Conservation (phyloP, 2,329 filamentous ascomycete species). For the Stromatinia cepivora region DNA sequence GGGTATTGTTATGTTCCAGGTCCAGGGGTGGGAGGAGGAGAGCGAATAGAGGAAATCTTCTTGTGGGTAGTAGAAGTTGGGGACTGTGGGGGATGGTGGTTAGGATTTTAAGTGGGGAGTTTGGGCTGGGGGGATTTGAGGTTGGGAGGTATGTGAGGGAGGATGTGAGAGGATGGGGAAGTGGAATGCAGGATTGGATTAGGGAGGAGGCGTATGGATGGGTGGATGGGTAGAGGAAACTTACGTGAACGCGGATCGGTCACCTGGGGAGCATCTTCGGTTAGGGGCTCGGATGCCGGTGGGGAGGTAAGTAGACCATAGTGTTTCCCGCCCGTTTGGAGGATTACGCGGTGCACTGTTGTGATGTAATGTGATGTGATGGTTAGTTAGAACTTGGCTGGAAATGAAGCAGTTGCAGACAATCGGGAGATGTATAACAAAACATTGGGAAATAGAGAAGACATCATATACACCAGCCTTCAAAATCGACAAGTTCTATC, state of each 20-base stretch:
- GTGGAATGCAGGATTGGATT: neutral
- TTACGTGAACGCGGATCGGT: conserved; percentile 7
- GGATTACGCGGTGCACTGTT: conserved; percentile 5
- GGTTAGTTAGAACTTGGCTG: too few relatives aligned
- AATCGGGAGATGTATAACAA: too few relatives aligned
- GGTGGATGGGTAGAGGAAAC: neutral
- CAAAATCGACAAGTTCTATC: too few relatives aligned
- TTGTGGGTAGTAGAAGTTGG: conserved; percentile 16
- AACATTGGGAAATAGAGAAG: neutral
- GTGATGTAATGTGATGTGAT: neutral
- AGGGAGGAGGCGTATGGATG: too few relatives aligned
- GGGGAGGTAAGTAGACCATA: neutral
- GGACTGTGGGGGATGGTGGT: neutral
- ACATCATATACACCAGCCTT: neutral
- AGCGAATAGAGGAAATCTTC: conserved; percentile 15
- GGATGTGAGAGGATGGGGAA: too few relatives aligned
- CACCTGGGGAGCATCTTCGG: conserved; percentile 3
- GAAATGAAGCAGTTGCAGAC: too few relatives aligned
- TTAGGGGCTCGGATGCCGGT: neutral
- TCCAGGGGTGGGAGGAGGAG: neutral
- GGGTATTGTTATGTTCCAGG: conserved; percentile 16
- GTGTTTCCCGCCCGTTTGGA: conserved; percentile 17
- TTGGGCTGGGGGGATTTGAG: neutral
- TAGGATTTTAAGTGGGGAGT: neutral
- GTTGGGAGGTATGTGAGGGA: neutral